A percentile compares a stretch with the other conserved stretches of the same genome.
Evolutionary conservation across 305 asterid species (phyloP).

Genomic region (Fraxinus albicans): DNA sequence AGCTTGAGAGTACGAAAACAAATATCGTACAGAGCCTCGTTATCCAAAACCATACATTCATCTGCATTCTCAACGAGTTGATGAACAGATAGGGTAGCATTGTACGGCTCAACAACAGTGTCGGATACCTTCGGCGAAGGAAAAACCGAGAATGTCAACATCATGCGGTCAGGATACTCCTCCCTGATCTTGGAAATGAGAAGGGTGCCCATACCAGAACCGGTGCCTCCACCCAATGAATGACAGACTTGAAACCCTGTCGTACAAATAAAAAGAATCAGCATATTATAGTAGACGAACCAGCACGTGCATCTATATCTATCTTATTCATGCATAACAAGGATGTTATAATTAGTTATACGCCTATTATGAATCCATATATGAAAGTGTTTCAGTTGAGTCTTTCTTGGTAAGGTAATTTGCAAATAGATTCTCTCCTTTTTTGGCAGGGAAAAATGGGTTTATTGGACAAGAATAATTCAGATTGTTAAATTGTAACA

Average conservation of each 20-base stretch:
- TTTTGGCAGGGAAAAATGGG: background rate
- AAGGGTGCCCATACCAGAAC: constrained; percentile 66
- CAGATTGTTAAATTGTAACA: background rate
- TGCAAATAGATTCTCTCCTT: background rate
- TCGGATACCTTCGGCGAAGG: constrained; percentile 61
- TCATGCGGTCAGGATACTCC: constrained; percentile 62
- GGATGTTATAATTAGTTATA: background rate
- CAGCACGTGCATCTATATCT: background rate
- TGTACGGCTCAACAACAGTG: constrained; percentile 63
- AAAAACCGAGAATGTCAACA: constrained; percentile 57
- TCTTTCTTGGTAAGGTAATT: background rate
- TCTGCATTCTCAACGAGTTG: constrained; percentile 66
- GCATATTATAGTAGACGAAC: background rate
- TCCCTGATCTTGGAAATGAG: constrained; percentile 60
- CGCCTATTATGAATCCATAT: background rate
- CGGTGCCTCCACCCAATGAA: constrained; percentile 64
- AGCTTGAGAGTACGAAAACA: constrained; percentile 64
- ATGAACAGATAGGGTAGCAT: constrained; percentile 59
- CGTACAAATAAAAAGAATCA: background rate
- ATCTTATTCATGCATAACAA: background rate
- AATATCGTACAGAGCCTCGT: constrained; percentile 57
- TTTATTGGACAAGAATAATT: background rate
- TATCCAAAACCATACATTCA: constrained; percentile 64
- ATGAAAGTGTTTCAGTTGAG: background rate
- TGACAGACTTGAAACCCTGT: constrained; percentile 63